phyloP scores from a whole-genome alignment of 2,329 filamentous ascomycete species.

The Sclerotinia sclerotiorum region DNA sequence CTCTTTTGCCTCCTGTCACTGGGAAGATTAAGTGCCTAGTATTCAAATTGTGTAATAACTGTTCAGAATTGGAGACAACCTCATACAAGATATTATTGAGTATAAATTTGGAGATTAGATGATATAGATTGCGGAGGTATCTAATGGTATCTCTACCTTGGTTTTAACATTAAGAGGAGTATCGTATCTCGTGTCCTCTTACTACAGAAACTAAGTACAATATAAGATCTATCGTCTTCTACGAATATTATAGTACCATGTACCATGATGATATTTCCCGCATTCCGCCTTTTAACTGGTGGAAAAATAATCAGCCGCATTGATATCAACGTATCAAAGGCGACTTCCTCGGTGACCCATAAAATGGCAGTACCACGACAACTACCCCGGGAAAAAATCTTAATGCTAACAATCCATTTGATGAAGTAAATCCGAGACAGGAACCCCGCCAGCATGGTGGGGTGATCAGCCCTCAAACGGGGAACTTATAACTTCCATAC shows the following conservation, averaged over 20 bases:
- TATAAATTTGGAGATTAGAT: not conserved
- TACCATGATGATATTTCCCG: not conserved
- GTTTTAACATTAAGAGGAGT: too few species aligned
- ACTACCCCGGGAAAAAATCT: not conserved
- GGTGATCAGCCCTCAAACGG: not conserved
- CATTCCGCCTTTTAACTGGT: constrained; percentile 8
- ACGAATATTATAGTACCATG: not conserved
- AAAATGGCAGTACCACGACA: constrained; percentile 4
- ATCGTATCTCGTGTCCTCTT: not conserved
- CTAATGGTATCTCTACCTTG: not conserved
- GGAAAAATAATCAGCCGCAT: constrained; percentile 19
- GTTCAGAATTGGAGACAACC: not conserved
- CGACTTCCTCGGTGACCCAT: not conserved
- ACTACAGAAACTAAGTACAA: not conserved
- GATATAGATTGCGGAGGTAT: not conserved
- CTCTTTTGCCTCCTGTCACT: not conserved
- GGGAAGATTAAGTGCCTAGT: not conserved
- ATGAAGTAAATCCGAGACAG: not conserved
- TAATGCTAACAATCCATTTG: constrained; percentile 3
- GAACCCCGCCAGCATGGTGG: not conserved
- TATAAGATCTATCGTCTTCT: not conserved
- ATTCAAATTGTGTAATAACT: not conserved
- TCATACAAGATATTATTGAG: not conserved
- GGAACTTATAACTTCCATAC: not conserved
- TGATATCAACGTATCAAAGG: constrained; percentile 16